Evolutionary conservation across 495 filamentous ascomycete genomes (phyloP).

Genomic region (Cenococcum geophilum): DNA sequence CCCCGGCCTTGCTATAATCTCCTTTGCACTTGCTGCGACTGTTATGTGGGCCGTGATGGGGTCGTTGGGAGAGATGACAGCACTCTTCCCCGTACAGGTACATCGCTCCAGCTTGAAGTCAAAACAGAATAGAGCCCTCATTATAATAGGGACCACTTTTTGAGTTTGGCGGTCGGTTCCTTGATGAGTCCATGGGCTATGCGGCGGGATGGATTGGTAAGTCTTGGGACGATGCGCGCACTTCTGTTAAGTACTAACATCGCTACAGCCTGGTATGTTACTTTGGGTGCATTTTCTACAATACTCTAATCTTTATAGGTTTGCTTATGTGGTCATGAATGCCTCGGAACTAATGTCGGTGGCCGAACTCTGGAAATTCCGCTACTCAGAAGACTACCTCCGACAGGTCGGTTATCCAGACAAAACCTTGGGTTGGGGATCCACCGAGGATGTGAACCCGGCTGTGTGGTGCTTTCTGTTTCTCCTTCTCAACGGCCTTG

Average conservation of each 20-base stretch:
- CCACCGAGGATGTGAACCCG: slow-evolving; percentile 35
- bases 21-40: slow-evolving; percentile 43
- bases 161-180: slow-evolving; percentile 46
- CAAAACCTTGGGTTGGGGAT: slow-evolving; percentile 39
- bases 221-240: too few species aligned
- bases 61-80: slow-evolving; percentile 48
- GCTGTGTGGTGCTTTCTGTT: slow-evolving; percentile 43
- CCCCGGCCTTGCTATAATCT: slow-evolving; percentile 38
- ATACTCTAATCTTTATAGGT: slow-evolving; percentile 33
- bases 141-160: slow-evolving; percentile 39
- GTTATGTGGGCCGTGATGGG: slow-evolving; percentile 49
- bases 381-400: slow-evolving; percentile 41
- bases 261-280: slow-evolving; percentile 42
- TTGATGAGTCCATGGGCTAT: slow-evolving; percentile 46
- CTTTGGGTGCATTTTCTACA: background rate
- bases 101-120: too few species aligned
- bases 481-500: slow-evolving; percentile 37
- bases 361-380: slow-evolving; percentile 43
- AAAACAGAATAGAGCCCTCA: too few species aligned
- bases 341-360: slow-evolving; percentile 44
- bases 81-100: slow-evolving; percentile 45
- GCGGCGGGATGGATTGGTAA: slow-evolving; percentile 46
- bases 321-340: slow-evolving; percentile 40
- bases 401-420: slow-evolving; percentile 35
- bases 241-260: too few species aligned